These are phyloP conservation scores for Kandelia obovata DNA, from an alignment of 345 rosid species.

Conservation along the genomic window DNA sequence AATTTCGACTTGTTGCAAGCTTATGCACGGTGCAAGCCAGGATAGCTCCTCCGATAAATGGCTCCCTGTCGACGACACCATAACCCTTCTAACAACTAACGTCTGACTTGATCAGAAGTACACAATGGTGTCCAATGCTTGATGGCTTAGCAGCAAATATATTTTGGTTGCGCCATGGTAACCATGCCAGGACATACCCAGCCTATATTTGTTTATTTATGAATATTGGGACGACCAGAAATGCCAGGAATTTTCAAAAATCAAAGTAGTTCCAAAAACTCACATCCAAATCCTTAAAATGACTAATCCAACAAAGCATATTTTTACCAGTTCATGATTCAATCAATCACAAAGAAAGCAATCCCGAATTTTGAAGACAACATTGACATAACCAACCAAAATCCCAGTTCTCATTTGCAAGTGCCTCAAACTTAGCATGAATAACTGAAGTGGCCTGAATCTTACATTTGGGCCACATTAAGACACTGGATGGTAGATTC, in stretches of 20 bases:
- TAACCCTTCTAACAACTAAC: too few relatives aligned
- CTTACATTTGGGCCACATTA: slow-evolving; percentile 1
- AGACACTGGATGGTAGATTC: not conserved
- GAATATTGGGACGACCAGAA: too few relatives aligned
- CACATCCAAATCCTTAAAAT: slow-evolving; percentile 12
- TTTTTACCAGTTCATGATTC: slow-evolving; percentile 13
- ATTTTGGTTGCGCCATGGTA: too few relatives aligned
- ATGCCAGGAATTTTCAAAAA: not conserved
- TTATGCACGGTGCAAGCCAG: too few relatives aligned
- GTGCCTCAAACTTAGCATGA: slow-evolving; percentile 22
- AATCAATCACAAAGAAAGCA: slow-evolving; percentile 22
- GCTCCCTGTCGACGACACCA: too few relatives aligned
- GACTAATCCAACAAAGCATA: not conserved
- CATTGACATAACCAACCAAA: slow-evolving; percentile 26
- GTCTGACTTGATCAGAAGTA: too few relatives aligned
- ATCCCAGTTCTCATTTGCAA: slow-evolving; percentile 15
- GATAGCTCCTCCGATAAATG: too few relatives aligned
- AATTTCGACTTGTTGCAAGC: too few relatives aligned
- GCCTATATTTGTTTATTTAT: too few relatives aligned
- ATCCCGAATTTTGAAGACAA: slow-evolving; percentile 16
- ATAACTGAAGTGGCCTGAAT: slow-evolving; percentile 7
- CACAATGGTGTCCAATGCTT: too few relatives aligned
- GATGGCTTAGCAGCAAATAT: too few relatives aligned
- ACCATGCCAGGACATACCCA: too few relatives aligned
- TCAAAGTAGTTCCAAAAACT: not conserved